These are phyloP conservation scores for Bruguiera parviflora DNA, from an alignment of 345 rosid species.

Conservation along the genomic window DNA sequence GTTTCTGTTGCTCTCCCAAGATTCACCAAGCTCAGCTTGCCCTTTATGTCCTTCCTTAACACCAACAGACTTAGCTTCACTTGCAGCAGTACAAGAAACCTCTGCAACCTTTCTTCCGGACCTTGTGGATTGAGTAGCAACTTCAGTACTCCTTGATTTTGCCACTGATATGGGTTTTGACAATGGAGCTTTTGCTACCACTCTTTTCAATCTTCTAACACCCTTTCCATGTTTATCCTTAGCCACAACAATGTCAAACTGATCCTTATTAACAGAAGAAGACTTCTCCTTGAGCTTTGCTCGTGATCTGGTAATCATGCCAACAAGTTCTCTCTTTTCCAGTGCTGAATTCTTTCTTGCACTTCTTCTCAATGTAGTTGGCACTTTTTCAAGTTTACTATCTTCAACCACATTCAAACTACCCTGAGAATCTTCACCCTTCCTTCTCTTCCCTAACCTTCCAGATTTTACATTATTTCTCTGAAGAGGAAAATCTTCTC, in stretches of 20 bases:
- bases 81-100: conserved; percentile 2
- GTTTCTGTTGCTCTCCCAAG: conserved; percentile 11
- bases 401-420: too few relatives aligned
- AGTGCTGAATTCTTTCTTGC: neutral
- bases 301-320: conserved; percentile 28
- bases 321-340: conserved; percentile 12
- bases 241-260: neutral
- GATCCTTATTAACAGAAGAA: conserved; percentile 6
- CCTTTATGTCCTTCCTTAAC: neutral
- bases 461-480: conserved; percentile 1
- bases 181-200: conserved; percentile 1
- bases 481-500: conserved; percentile 4
- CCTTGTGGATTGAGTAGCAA: conserved; percentile 14
- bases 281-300: conserved; percentile 7
- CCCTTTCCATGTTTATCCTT: neutral
- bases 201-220: conserved; percentile 14
- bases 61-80: conserved; percentile 3
- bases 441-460: conserved; percentile 2
- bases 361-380: too few relatives aligned
- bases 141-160: neutral
- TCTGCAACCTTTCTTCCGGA: conserved; percentile 2
- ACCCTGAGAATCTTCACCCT: neutral
- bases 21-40: conserved; percentile 11
- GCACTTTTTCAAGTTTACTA: too few relatives aligned
- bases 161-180: neutral